Conservation (phyloP, 345 rosid species). For the Gossypium stocksii region DNA sequence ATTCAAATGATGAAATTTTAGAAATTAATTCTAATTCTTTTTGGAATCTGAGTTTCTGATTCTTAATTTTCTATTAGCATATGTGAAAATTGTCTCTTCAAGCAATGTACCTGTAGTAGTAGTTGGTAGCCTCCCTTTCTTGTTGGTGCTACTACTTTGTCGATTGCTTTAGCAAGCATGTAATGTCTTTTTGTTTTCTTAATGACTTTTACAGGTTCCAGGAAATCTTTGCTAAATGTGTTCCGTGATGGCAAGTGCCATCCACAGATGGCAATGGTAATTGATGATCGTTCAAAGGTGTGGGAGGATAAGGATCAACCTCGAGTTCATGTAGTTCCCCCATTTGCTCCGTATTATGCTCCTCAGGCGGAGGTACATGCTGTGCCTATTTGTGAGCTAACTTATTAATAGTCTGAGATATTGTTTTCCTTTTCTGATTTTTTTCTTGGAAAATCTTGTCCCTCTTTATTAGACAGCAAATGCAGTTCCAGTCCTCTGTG, state of each 20-base stretch:
- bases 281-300: constrained; percentile 93
- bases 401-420: background rate
- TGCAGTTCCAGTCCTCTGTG: constrained; percentile 84
- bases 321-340: constrained; percentile 92
- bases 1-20: background rate
- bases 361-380: constrained; percentile 90
- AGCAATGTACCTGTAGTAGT: background rate
- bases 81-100: background rate
- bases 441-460: constrained; percentile 6
- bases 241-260: constrained; percentile 85
- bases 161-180: background rate
- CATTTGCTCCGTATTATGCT: constrained; percentile 90
- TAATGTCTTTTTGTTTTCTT: constrained; percentile 14
- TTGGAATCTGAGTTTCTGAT: background rate
- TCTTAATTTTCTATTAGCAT: constrained; percentile 13
- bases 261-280: constrained; percentile 99
- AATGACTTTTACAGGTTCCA: constrained; percentile 48
- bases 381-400: constrained; percentile 14
- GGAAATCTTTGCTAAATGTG: constrained; percentile 78
- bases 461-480: constrained; percentile 55
- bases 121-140: background rate
- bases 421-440: constrained; percentile 18
- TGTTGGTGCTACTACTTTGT: background rate
- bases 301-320: constrained; percentile 99
- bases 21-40: constrained; percentile 18